Evolutionary conservation across 208 protist genomes (phyloP).

Genomic region (Spongospora subterranea): DNA sequence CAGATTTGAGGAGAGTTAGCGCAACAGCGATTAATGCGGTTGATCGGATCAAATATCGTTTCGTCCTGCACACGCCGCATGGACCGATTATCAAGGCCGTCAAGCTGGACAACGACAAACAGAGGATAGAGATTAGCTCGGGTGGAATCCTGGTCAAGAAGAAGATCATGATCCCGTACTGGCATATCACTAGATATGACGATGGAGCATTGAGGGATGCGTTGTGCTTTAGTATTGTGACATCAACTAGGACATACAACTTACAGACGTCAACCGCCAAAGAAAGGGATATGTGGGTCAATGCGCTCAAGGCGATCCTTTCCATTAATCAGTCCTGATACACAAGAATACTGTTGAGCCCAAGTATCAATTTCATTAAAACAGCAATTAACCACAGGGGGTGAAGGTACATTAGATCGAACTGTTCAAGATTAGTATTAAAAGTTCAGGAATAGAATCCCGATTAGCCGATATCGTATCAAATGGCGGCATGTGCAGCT

Average conservation of each 20-base stretch:
- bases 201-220: neutral
- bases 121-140: neutral
- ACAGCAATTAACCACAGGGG: neutral
- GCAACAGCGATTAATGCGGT: neutral
- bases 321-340: no score
- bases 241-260: neutral
- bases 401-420: neutral
- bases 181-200: neutral
- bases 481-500: no score
- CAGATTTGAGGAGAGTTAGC: no score
- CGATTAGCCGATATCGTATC: no score
- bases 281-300: neutral
- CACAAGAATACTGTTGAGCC: no score
- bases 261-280: constrained; percentile 30
- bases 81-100: neutral
- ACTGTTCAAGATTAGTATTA: no score
- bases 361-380: no score
- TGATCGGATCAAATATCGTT: neutral
- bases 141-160: neutral
- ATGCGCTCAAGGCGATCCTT: neutral
- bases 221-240: neutral
- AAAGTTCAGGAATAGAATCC: no score
- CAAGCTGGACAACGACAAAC: constrained; percentile 14
- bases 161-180: neutral
- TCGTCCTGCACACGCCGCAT: neutral